Evolutionary conservation across 2,329 filamentous ascomycete species (phyloP).

Genomic region (Phyllosticta capitalensis): DNA sequence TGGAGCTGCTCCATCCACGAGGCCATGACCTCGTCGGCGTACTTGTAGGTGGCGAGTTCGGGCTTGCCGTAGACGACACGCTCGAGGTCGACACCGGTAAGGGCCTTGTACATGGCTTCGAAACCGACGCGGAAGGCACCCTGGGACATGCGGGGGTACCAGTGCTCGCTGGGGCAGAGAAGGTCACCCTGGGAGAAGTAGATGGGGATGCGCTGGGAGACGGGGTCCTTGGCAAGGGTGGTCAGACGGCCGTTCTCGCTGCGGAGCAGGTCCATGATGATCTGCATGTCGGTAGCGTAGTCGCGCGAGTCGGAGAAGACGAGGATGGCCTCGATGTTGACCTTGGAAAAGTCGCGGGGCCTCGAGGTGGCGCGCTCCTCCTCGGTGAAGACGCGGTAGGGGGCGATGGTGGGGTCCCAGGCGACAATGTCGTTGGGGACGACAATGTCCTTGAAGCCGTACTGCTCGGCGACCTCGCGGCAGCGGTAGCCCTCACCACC

Average conservation of each 20-base stretch:
- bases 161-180: constrained; percentile 50
- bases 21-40: constrained; percentile 62
- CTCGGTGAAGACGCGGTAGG: constrained; percentile 58
- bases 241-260: constrained; percentile 57
- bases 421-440: constrained; percentile 66
- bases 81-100: constrained; percentile 62
- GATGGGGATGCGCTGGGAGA: constrained; percentile 59
- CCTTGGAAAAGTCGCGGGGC: constrained; percentile 61
- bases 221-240: constrained; percentile 57
- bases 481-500: constrained; percentile 68
- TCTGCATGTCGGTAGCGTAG: constrained; percentile 66
- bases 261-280: constrained; percentile 64
- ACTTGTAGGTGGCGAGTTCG: constrained; percentile 67
- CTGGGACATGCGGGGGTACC: constrained; percentile 60
- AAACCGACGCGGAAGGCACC: constrained; percentile 67
- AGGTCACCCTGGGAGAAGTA: constrained; percentile 62
- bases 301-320: constrained; percentile 67
- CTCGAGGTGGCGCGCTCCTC: constrained; percentile 58
- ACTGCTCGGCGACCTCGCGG: constrained; percentile 62
- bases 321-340: constrained; percentile 64
- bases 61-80: constrained; percentile 70
- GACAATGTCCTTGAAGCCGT: constrained; percentile 64
- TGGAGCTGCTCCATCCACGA: constrained; percentile 70
- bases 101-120: constrained; percentile 62
- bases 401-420: constrained; percentile 59